Evolutionary conservation across 306 rosid genomes (phyloP), one percentile per base, ranked within the genome.

Genomic region (Ammopiptanthus mongolicus): DNA sequence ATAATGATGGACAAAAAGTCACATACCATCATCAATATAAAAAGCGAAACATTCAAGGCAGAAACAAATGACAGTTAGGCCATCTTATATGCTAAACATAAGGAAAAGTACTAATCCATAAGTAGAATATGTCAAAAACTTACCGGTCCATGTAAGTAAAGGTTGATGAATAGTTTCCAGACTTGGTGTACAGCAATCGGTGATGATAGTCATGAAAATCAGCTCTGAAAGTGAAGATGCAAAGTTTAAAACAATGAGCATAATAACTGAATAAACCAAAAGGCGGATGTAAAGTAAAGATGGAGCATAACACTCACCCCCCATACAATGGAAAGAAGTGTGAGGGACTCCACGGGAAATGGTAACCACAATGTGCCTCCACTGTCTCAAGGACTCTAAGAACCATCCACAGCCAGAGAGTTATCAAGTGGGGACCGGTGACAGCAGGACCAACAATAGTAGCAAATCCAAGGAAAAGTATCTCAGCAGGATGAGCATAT

Each of bases 201-300:
- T 91, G 97, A 76, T 91, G 97, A 69, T 91, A 91, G 83, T 91
- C 97, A 44, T 91, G 97, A 80, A 91, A 91, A 82, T 91, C 93
- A 64, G 97, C 84, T 12, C 97, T 91, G 89, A 12, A 56, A 71
- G 69, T 53, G 59, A 75, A 14, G 64, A 59, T 47, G 33, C 47
- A 70, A 62, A 47, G 53, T 28, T 67, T 65, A 78, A 81, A 8
- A 65, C 48, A 76, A 77, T 9, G 47, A 33, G 34, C 53, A 60
- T 28, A 34, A 15, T 6, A 58, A 44, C 44, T 5, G 42, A 5
- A 2, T 19, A 53, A 18, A 39, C 37, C 9, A n/a, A 10, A 58
- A 56, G 7, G 25, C 53, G 6, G 4, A 18, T 58, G 73, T 74
- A 33, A 41, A 33, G 51, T 28, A 47, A 22, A 66, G 34, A 31